These are phyloP conservation scores for Tulasnella sp. DNA, from an alignment of 768 basidiomycete genomes.

Conservation along the genomic window DNA sequence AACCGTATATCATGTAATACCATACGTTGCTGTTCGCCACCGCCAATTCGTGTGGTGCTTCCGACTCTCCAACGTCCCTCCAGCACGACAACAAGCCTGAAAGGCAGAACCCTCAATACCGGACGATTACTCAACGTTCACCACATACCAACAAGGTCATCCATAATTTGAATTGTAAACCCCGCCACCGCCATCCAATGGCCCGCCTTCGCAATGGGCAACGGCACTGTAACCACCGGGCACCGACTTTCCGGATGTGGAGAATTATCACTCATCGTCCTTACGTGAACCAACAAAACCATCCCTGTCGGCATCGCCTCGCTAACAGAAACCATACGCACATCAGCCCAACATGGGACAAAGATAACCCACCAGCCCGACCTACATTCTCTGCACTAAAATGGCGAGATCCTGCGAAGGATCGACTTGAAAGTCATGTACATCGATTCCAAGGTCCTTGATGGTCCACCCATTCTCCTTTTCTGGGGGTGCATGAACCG, in stretches of 20 bases:
- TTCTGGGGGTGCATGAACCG: neutral
- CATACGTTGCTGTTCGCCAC: too few species aligned
- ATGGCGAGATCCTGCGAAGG: slow-evolving; percentile 5
- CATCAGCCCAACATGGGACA: too few species aligned
- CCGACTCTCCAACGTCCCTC: too few species aligned
- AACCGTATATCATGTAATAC: neutral
- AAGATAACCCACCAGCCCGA: neutral
- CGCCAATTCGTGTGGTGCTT: too few species aligned
- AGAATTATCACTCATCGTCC: neutral
- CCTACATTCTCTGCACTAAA: neutral
- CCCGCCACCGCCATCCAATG: neutral
- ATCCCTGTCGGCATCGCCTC: too few species aligned
- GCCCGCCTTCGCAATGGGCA: neutral
- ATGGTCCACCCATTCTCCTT: neutral
- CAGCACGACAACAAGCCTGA: too few species aligned
- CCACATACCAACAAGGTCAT: neutral
- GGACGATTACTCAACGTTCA: too few species aligned
- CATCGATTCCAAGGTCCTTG: slow-evolving; percentile 6
- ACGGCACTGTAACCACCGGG: neutral
- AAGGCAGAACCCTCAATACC: neutral
- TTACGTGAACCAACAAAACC: neutral
- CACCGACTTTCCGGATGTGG: neutral
- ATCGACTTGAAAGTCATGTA: slow-evolving; percentile 10
- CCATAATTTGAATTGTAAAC: slow-evolving; percentile 10
- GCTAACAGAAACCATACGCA: neutral